Conservation (phyloP, 768 basidiomycete species). For the Chalciporus pseudorubinellus region DNA sequence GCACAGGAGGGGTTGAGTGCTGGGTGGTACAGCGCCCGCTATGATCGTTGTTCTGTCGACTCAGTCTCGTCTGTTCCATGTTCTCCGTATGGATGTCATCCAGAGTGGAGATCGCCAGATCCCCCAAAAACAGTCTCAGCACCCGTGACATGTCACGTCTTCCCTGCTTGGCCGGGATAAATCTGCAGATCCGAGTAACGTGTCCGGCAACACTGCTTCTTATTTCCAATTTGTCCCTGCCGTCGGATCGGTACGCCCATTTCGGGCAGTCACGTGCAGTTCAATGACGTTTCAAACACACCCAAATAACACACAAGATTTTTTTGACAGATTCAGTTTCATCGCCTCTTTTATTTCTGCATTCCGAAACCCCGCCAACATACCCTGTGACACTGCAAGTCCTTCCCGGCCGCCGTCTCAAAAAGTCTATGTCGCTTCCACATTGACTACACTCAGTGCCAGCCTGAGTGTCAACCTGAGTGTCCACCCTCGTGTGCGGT, state of each 20-base stretch:
- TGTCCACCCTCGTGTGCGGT: neutral
- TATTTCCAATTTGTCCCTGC: conserved; percentile 28
- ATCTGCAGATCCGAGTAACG: conserved; percentile 36
- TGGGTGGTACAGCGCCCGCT: neutral
- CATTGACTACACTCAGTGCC: too few relatives aligned
- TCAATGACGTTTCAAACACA: conserved; percentile 4
- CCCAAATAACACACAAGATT: neutral
- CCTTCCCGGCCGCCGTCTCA: too few relatives aligned
- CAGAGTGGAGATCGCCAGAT: conserved; percentile 15
- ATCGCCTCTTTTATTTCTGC: neutral
- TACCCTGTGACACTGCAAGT: too few relatives aligned
- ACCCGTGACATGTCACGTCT: conserved; percentile 16
- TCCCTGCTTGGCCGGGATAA: conserved; percentile 12
- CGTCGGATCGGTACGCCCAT: conserved; percentile 11
- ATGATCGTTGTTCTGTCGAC: too few relatives aligned
- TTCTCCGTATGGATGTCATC: neutral
- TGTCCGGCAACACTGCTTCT: conserved; percentile 24
- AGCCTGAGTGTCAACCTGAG: too few relatives aligned
- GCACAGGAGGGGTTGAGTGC: conserved; percentile 7
- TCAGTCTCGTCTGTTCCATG: neutral
- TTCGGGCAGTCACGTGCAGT: conserved; percentile 1
- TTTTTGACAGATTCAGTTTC: conserved; percentile 1
- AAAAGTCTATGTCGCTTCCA: conserved; percentile 17
- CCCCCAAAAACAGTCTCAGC: conserved; percentile 4
- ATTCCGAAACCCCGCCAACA: too few relatives aligned